A percentile compares a stretch with the other conserved stretches of the same genome.
phyloP scores from a whole-genome alignment of 768 basidiomycete genomes.

The Dentipellis sp. region DNA sequence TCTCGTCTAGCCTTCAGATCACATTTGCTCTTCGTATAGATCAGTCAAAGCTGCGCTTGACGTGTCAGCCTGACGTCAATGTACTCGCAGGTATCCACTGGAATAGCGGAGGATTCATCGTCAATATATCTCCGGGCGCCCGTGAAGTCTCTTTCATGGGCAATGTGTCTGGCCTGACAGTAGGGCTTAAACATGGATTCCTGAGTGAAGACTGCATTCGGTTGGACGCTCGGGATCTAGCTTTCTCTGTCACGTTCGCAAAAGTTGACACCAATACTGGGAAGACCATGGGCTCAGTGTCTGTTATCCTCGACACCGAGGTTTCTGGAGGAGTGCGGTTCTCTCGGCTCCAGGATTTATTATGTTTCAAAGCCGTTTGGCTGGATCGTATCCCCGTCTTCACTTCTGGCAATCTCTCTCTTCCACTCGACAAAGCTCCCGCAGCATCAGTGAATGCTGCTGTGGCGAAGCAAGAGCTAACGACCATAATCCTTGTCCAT shows the following conservation, averaged over 20 bases:
- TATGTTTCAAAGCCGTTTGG: slow-evolving; percentile 96
- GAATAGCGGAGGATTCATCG: slow-evolving; percentile 89
- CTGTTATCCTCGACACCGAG: slow-evolving; percentile 77
- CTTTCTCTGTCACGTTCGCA: slow-evolving; percentile 66
- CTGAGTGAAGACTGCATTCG: slow-evolving; percentile 76
- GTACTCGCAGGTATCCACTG: slow-evolving; percentile 85
- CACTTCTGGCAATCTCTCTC: slow-evolving; percentile 23
- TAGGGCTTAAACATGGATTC: slow-evolving; percentile 79
- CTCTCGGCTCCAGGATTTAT: slow-evolving; percentile 81
- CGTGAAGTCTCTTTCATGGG: slow-evolving; percentile 69
- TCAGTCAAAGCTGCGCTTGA: slow-evolving; percentile 75
- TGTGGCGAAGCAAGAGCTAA: slow-evolving; percentile 34
- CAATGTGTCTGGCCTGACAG: slow-evolving; percentile 70
- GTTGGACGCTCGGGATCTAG: slow-evolving; percentile 73
- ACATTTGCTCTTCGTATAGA: slow-evolving; percentile 89
- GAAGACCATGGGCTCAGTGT: slow-evolving; percentile 43
- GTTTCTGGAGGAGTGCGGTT: slow-evolving; percentile 73
- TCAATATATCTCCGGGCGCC: slow-evolving; percentile 68
- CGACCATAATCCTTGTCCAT: slow-evolving; percentile 56
- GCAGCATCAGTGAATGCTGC: slow-evolving; percentile 12
- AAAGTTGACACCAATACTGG: slow-evolving; percentile 33
- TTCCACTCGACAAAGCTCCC: too few relatives aligned
- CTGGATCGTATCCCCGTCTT: slow-evolving; percentile 79
- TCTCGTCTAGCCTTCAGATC: slow-evolving; percentile 51
- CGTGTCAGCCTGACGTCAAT: slow-evolving; percentile 86